A percentile compares a stretch with the other conserved stretches of the same genome.
Evolutionary conservation across 495 filamentous ascomycete species (phyloP).

Genomic region (Neurospora intermedia): DNA sequence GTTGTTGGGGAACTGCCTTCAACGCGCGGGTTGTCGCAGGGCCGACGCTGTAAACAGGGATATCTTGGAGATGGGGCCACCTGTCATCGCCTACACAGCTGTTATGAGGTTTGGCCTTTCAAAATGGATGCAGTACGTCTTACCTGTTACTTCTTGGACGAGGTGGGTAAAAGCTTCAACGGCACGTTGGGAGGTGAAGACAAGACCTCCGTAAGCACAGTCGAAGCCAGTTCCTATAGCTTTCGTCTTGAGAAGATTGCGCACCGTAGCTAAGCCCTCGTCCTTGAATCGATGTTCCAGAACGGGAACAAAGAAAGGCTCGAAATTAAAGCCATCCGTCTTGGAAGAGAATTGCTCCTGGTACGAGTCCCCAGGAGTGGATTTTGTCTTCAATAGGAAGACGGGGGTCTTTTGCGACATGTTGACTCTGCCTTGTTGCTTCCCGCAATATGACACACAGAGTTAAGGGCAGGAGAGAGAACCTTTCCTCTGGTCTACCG

Average conservation of each 20-base stretch:
- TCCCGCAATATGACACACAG: background rate
- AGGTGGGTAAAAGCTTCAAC: slow-evolving; percentile 73
- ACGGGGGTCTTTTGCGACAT: slow-evolving; percentile 40
- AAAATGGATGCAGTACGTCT: slow-evolving; percentile 8
- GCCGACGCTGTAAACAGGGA: slow-evolving; percentile 80
- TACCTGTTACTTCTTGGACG: slow-evolving; percentile 40
- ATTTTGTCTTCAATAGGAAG: slow-evolving; percentile 80
- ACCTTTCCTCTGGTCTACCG: background rate
- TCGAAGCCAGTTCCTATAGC: slow-evolving; percentile 21
- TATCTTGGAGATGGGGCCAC: slow-evolving; percentile 38
- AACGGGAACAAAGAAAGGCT: slow-evolving; percentile 71
- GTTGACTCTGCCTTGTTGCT: background rate
- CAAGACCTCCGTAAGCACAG: slow-evolving; percentile 63
- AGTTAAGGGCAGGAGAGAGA: background rate
- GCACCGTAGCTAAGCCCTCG: slow-evolving; percentile 29
- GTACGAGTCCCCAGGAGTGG: slow-evolving; percentile 68
- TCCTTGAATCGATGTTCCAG: slow-evolving; percentile 56
- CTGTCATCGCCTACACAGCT: slow-evolving; percentile 14
- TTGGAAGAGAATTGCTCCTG: slow-evolving; percentile 54
- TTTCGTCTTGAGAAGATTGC: slow-evolving; percentile 21
- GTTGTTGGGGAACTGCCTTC: slow-evolving; percentile 40
- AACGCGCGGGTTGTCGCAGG: slow-evolving; percentile 77
- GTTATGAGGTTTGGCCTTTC: background rate
- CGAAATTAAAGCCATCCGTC: slow-evolving; percentile 32
- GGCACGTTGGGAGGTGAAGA: slow-evolving; percentile 90